These are phyloP conservation scores for Monascus ruber DNA, from an alignment of 2,329 filamentous ascomycete genomes.

Conservation along the genomic window DNA sequence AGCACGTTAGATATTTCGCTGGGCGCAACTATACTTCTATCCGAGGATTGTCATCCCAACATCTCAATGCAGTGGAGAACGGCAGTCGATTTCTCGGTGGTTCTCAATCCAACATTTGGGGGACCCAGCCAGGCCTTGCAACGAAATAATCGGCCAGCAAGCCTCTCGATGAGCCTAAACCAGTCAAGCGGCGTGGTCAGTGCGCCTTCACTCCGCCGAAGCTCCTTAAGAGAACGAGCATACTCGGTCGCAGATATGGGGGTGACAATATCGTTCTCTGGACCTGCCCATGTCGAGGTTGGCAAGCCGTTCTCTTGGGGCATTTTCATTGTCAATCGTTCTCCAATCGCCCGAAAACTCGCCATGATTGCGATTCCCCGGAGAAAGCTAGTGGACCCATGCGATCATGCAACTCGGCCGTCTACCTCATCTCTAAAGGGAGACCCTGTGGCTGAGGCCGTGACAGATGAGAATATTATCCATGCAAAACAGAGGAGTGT, in stretches of 20 bases:
- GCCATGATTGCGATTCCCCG: slow-evolving; percentile 43
- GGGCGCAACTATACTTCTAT: slow-evolving; percentile 28
- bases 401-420: slow-evolving; percentile 33
- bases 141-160: slow-evolving; percentile 33
- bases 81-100: slow-evolving; percentile 38
- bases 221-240: slow-evolving; percentile 26
- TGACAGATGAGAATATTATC: slow-evolving; percentile 46
- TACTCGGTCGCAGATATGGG: slow-evolving; percentile 32
- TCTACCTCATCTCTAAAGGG: slow-evolving; percentile 34
- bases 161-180: slow-evolving; percentile 24
- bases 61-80: slow-evolving; percentile 39
- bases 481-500: slow-evolving; percentile 44
- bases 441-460: slow-evolving; percentile 37
- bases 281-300: slow-evolving; percentile 38
- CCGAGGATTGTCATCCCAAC: slow-evolving; percentile 30
- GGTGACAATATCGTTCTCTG: slow-evolving; percentile 46
- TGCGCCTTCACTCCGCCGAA: slow-evolving; percentile 15
- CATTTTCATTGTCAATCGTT: slow-evolving; percentile 50
- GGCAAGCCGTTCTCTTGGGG: slow-evolving; percentile 44
- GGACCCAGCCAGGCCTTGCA: slow-evolving; percentile 35
- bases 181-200: slow-evolving; percentile 9
- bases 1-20: slow-evolving; percentile 38
- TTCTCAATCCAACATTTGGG: slow-evolving; percentile 37
- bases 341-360: slow-evolving; percentile 41
- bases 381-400: slow-evolving; percentile 29